Evolutionary conservation across 1,284 basidiomycete genomes (phyloP).

Genomic region (Gymnopus androsaceus): DNA sequence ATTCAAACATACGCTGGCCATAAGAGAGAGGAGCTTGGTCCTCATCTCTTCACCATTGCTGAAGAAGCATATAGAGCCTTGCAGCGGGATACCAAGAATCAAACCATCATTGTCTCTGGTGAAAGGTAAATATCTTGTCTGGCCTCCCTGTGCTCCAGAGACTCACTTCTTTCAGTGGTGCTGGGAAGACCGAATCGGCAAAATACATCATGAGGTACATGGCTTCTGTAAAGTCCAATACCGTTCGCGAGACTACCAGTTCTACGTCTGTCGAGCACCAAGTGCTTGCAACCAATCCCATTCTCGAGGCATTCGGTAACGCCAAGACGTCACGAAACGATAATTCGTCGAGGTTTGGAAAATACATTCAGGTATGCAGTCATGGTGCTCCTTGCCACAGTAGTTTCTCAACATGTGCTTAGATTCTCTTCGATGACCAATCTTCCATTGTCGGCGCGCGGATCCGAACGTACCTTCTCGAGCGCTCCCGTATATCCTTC

Average conservation of each 20-base stretch:
- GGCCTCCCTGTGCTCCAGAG: constrained; percentile 14
- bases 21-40: constrained; percentile 92
- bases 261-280: constrained; percentile 90
- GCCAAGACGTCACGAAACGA: constrained; percentile 99
- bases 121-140: constrained; percentile 71
- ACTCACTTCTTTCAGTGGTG: constrained; percentile 65
- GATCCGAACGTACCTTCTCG: constrained; percentile 95
- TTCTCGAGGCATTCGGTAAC: constrained; percentile 98
- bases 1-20: constrained; percentile 97
- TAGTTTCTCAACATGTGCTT: neutral
- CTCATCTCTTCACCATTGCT: constrained; percentile 97
- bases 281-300: constrained; percentile 97
- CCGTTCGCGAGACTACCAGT: constrained; percentile 55
- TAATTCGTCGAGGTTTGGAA: constrained; percentile 98
- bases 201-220: constrained; percentile 99
- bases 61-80: constrained; percentile 99
- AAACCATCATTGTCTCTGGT: constrained; percentile 98
- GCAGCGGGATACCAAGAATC: constrained; percentile 91
- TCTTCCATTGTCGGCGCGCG: constrained; percentile 97
- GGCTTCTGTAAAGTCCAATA: constrained; percentile 90
- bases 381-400: neutral
- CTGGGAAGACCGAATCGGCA: constrained; percentile 99
- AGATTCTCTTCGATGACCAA: constrained; percentile 94
- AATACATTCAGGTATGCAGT: constrained; percentile 75
- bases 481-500: constrained; percentile 96